Percentiles rank a stretch among this genome's conserved stretches.
phyloP scores from a whole-genome alignment of 192 early-diverging fungal genomes.

The Powellomyces hirtus region DNA sequence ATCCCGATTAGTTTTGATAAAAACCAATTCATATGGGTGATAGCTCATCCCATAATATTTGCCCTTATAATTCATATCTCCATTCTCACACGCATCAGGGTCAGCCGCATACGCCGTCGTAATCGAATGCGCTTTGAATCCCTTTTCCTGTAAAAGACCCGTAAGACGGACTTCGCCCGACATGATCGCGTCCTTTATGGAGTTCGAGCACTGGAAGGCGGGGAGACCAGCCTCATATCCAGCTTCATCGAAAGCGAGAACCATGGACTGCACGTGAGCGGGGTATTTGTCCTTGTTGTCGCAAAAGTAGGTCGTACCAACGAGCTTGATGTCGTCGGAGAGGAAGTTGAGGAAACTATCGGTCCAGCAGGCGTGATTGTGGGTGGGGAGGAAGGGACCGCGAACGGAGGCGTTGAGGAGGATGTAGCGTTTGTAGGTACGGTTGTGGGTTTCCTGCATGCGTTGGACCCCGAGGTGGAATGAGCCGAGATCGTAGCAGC shows the following conservation, averaged over 20 bases:
- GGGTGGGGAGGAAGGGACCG: constrained; percentile 9
- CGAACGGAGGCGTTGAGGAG: constrained; percentile 12
- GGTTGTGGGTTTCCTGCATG: not conserved
- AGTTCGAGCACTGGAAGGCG: not conserved
- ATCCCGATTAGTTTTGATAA: constrained; percentile 10
- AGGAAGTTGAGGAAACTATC: not conserved
- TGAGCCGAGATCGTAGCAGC: constrained; percentile 15
- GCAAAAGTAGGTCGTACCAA: constrained; percentile 13
- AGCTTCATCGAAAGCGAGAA: constrained; percentile 1
- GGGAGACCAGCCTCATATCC: constrained; percentile 3
- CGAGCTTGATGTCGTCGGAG: not conserved
- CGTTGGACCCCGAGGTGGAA: constrained; percentile 3
- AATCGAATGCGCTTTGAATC: not conserved
- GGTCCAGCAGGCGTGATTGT: constrained; percentile 8
- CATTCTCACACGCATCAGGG: not conserved
- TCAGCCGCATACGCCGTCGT: not conserved
- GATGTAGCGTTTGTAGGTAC: not conserved
- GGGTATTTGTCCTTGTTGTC: not conserved
- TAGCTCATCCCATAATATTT: constrained; percentile 9
- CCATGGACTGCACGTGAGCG: constrained; percentile 8
- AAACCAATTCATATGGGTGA: constrained; percentile 11
- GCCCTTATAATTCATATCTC: constrained; percentile 4
- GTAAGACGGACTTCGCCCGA: not conserved
- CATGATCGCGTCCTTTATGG: not conserved
- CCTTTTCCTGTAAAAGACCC: not conserved